Conservation (phyloP, 108 stramenopile species). For the Aurantiochytrium sp. region DNA sequence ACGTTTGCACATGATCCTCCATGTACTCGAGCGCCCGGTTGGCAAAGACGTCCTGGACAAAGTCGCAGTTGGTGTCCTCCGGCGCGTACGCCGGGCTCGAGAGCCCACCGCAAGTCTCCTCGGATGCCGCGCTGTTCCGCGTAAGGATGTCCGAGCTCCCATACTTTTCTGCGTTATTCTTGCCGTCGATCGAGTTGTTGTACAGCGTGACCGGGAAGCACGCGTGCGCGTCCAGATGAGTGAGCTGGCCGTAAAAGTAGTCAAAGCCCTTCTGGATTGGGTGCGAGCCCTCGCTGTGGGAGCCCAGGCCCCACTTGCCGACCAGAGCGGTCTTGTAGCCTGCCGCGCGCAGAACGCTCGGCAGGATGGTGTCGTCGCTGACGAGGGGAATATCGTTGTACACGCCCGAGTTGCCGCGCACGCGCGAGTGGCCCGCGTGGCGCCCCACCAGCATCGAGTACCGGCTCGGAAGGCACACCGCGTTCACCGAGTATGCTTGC, state of each 20-base stretch:
- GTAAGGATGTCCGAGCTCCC: background rate
- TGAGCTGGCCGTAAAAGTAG: constrained; percentile 1
- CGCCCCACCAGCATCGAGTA: background rate
- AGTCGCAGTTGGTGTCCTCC: background rate
- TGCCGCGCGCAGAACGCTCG: background rate
- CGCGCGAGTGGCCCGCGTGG: background rate
- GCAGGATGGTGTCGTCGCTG: background rate
- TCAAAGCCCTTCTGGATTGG: constrained; percentile 1
- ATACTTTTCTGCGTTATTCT: background rate
- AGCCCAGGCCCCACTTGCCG: constrained; percentile 19
- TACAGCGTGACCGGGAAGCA: background rate
- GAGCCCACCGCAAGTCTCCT: background rate
- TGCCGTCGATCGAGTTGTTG: background rate
- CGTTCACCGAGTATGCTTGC: background rate
- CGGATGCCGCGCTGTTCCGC: background rate
- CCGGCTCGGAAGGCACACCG: constrained; percentile 30
- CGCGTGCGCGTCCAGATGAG: background rate
- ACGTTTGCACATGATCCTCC: background rate
- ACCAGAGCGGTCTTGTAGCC: background rate
- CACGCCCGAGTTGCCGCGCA: constrained; percentile 15
- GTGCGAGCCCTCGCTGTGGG: background rate
- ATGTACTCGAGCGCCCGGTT: background rate
- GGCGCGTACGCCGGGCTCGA: background rate
- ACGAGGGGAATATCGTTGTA: background rate
- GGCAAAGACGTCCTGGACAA: background rate